Percentiles rank a stretch among this genome's conserved stretches.
phyloP scores from a whole-genome alignment of 2,329 filamentous ascomycete genomes.

The Colletotrichum scovillei region DNA sequence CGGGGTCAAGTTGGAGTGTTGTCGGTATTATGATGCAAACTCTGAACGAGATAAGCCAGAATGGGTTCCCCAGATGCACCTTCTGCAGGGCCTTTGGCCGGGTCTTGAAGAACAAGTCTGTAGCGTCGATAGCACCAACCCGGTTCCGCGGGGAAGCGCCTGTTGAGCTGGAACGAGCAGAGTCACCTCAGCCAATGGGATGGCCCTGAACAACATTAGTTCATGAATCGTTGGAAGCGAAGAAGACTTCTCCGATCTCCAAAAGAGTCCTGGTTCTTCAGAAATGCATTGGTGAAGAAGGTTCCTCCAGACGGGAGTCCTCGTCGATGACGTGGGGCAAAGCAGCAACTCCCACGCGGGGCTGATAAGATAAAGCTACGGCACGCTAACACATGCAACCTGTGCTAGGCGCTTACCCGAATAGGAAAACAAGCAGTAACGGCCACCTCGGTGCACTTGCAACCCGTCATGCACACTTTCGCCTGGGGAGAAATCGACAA shows the following conservation, averaged over 20 bases:
- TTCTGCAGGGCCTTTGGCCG: slow-evolving; percentile 25
- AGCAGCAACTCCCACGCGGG: slow-evolving; percentile 17
- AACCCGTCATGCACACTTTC: slow-evolving; percentile 8
- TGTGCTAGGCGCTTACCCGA: slow-evolving; percentile 33
- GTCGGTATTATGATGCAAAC: slow-evolving; percentile 29
- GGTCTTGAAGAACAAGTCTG: slow-evolving; percentile 13
- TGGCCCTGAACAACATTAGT: background rate
- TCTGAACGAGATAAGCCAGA: slow-evolving; percentile 35
- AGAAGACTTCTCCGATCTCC: background rate
- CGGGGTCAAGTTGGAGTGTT: slow-evolving; percentile 16
- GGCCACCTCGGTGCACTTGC: slow-evolving; percentile 17
- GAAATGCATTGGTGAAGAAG: slow-evolving; percentile 23
- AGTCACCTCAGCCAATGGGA: slow-evolving; percentile 2
- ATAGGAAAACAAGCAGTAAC: slow-evolving; percentile 34
- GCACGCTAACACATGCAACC: slow-evolving; percentile 32
- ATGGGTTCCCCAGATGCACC: slow-evolving; percentile 32
- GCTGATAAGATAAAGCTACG: slow-evolving; percentile 35
- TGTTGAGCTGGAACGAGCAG: background rate
- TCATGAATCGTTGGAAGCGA: slow-evolving; percentile 23
- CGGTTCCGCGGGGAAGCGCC: slow-evolving; percentile 26
- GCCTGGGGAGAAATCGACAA: background rate
- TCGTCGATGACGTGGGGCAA: slow-evolving; percentile 31
- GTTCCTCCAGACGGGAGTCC: background rate
- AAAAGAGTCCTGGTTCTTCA: background rate
- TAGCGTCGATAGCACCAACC: slow-evolving; percentile 15